Evolutionary conservation across 2,329 filamentous ascomycete genomes (phyloP), one percentile per base, ranked within the genome.

Genomic region (Fusarium sp.): DNA sequence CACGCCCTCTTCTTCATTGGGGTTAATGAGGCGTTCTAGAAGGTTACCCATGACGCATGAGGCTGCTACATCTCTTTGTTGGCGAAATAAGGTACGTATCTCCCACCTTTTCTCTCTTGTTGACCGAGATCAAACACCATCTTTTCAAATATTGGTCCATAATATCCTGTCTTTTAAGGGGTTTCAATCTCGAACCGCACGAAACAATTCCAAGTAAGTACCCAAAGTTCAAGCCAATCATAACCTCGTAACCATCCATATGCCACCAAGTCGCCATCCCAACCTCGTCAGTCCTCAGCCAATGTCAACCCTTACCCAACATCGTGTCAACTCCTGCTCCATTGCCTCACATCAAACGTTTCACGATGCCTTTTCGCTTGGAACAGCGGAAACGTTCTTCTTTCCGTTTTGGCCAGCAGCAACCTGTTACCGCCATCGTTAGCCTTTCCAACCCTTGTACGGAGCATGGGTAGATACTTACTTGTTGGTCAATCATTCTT

Each of bases 401-500:
- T 67, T 68, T 34, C 68, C 71, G 5, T 65, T 75, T 22, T 72
- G 62, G 10, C 65, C 57, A 4, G 62, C 24, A 42, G 70, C 68
- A 38, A 62, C 56, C 70, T 79, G 64, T 72, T 56, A 18, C 22
- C 16, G 38, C n/a, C n/a, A 42, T 16, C 7, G 22, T 78, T 50
- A 78, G 67, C 38, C n/a, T 8, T 16, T 27, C 6, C 11, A 24
- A 14, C 31, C 40, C 61, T 35, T 54, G 38, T 45, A 24, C 35
- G 4, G 13, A 47, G 24, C n/a, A 40, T 24, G 20, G 38, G 20
- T 18, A 37, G 40, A 40, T 10, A 64, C 76, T 74, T 67, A 79
- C 80, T 78, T 83, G 80, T 79, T 88, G 84, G n/a, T 85, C 82
- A 75, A 92, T 91, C 79, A 90, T 83, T 27, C 78, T 83, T 62